These are phyloP conservation scores for Claviceps spartinae DNA, from an alignment of 2,329 filamentous ascomycete species.

Conservation along the genomic window DNA sequence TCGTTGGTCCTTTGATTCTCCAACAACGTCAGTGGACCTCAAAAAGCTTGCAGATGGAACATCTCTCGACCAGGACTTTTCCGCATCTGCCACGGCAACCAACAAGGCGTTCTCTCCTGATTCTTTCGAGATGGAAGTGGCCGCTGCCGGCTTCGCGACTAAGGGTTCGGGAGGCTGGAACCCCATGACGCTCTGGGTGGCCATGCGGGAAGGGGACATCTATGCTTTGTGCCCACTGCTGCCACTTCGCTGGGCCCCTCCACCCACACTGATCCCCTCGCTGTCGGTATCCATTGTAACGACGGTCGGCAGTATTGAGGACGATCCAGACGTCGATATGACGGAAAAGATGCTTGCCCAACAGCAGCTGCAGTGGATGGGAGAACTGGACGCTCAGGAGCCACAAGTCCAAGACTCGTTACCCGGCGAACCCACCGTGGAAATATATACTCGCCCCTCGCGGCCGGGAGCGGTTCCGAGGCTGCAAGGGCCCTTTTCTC, in stretches of 20 bases:
- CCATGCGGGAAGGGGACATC: constrained; percentile 87
- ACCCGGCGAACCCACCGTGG: constrained; percentile 33
- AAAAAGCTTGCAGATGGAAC: constrained; percentile 79
- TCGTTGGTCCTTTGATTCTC: constrained; percentile 74
- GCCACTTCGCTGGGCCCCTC: constrained; percentile 72
- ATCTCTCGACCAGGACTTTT: constrained; percentile 70
- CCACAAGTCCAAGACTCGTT: constrained; percentile 39
- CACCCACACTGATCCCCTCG: constrained; percentile 64
- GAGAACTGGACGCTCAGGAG: constrained; percentile 50
- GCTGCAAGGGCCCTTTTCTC: constrained; percentile 48
- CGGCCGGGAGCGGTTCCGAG: constrained; percentile 45
- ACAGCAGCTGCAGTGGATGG: constrained; percentile 56
- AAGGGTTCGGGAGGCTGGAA: constrained; percentile 71
- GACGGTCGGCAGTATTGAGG: constrained; percentile 50
- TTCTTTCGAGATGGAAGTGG: constrained; percentile 84
- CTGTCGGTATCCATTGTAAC: constrained; percentile 72
- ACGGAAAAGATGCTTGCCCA: constrained; percentile 43
- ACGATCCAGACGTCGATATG: constrained; percentile 39
- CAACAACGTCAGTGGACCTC: constrained; percentile 72
- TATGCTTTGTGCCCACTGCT: constrained; percentile 88
- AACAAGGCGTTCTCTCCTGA: constrained; percentile 81
- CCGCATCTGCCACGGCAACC: constrained; percentile 57
- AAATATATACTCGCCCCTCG: constrained; percentile 43
- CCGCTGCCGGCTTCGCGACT: constrained; percentile 66
- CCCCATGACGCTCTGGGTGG: constrained; percentile 90